Percentiles rank a stretch among this genome's conserved stretches.
Evolutionary conservation across 164 flowering plant genomes (phyloP).

Genomic region (Pachysandra terminalis): DNA sequence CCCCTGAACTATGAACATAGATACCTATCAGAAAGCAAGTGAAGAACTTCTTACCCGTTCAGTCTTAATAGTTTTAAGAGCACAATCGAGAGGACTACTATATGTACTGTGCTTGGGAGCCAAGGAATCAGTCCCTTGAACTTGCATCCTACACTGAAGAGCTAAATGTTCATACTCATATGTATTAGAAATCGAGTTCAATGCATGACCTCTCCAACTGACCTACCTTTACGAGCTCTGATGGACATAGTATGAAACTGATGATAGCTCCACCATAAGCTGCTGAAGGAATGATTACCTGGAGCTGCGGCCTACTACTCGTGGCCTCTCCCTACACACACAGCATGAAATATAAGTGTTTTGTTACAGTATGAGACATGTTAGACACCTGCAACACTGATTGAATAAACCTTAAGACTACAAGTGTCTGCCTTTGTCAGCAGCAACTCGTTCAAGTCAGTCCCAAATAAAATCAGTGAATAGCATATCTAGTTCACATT

Average conservation of each 20-base stretch:
- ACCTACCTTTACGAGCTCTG: constrained; percentile 85
- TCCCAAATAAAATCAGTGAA: background rate
- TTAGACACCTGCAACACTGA: too few relatives aligned
- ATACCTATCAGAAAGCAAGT: too few relatives aligned
- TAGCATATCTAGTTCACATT: constrained; percentile 2
- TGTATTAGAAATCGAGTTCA: background rate
- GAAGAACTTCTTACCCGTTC: constrained; percentile 69
- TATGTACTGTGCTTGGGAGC: constrained; percentile 55
- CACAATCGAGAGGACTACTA: constrained; percentile 76
- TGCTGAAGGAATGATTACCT: constrained; percentile 75
- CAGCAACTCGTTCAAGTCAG: constrained; percentile 5
- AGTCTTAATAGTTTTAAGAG: constrained; percentile 55
- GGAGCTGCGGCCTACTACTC: constrained; percentile 49
- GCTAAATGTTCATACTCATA: constrained; percentile 25
- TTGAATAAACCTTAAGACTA: too few relatives aligned
- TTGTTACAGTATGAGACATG: background rate
- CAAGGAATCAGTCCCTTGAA: constrained; percentile 74
- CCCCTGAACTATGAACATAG: too few relatives aligned
- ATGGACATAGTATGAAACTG: constrained; percentile 80
- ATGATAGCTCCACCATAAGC: constrained; percentile 77
- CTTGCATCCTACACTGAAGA: constrained; percentile 98
- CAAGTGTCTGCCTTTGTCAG: constrained; percentile 2
- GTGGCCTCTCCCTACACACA: constrained; percentile 46
- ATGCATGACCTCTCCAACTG: background rate
- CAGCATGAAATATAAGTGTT: constrained; percentile 3